Conservation (phyloP, 495 filamentous ascomycete genomes). For the Aspergillus sparsus region DNA sequence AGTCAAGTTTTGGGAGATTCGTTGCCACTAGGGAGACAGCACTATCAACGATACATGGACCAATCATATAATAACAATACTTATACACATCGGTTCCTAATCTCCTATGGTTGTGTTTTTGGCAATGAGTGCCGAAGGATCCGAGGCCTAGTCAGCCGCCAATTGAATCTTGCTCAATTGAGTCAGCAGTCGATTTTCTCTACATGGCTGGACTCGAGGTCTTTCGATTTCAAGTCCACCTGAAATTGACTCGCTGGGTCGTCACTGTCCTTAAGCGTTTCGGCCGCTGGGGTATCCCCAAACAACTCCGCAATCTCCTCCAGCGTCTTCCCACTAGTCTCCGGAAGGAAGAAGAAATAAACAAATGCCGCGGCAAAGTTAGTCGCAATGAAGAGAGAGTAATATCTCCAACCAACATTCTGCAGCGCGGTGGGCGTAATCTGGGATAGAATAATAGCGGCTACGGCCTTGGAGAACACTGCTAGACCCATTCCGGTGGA, state of each 20-base stretch:
- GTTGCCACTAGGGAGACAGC: too few relatives aligned
- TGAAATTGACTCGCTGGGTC: not conserved
- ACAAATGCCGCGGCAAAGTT: conserved; percentile 36
- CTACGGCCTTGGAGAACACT: conserved; percentile 22
- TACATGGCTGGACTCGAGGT: conserved; percentile 19
- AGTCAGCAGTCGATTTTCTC: not conserved
- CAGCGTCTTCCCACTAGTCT: conserved; percentile 45
- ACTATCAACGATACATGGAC: too few relatives aligned
- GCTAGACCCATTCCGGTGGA: conserved; percentile 25
- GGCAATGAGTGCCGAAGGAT: too few relatives aligned
- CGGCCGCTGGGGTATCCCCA: conserved; percentile 28
- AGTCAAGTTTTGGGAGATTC: too few relatives aligned
- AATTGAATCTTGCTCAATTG: not conserved
- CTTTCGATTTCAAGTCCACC: not conserved
- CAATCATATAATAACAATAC: too few relatives aligned
- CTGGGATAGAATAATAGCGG: conserved; percentile 39
- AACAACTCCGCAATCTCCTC: conserved; percentile 54
- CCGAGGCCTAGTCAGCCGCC: too few relatives aligned
- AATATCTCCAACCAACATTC: conserved; percentile 41
- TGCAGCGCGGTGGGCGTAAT: conserved; percentile 42
- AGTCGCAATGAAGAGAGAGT: conserved; percentile 39
- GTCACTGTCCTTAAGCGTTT: not conserved
- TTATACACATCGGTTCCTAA: too few relatives aligned
- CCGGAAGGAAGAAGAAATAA: conserved; percentile 49
- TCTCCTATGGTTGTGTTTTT: too few relatives aligned